Percentiles rank a stretch among this genome's conserved stretches.
Conservation (phyloP, 2,329 filamentous ascomycete genomes). For the Penicillium sp. region DNA sequence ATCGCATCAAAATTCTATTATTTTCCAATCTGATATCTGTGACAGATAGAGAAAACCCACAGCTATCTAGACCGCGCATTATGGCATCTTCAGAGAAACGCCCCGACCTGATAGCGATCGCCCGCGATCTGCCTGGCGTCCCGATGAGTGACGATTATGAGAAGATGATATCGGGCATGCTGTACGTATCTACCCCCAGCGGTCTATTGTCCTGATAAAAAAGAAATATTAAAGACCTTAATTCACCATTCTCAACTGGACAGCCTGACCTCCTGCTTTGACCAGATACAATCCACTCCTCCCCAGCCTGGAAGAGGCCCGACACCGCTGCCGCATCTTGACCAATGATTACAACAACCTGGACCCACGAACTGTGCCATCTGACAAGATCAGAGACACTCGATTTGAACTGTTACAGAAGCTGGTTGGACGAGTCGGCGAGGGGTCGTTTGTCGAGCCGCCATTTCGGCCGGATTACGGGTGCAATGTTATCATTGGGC, state of each 20-base stretch:
- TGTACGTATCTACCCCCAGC: slow-evolving; percentile 25
- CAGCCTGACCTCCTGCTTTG: background rate
- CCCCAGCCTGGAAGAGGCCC: slow-evolving; percentile 33
- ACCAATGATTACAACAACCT: slow-evolving; percentile 37
- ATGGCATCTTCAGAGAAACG: slow-evolving; percentile 34
- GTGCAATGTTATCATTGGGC: slow-evolving; percentile 37
- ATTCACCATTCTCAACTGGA: background rate
- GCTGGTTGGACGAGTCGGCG: slow-evolving; percentile 35
- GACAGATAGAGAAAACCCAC: background rate
- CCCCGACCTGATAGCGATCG: slow-evolving; percentile 37
- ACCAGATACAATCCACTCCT: slow-evolving; percentile 36
- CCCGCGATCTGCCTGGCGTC: slow-evolving; percentile 29
- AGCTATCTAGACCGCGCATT: background rate
- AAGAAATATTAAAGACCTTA: background rate
- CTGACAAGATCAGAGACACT: slow-evolving; percentile 31
- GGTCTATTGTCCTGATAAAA: background rate
- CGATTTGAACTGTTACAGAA: slow-evolving; percentile 34
- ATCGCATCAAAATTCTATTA: background rate
- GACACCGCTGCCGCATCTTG: slow-evolving; percentile 34
- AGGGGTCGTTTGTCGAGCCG: slow-evolving; percentile 38
- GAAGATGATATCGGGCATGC: slow-evolving; percentile 42
- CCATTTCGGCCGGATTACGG: slow-evolving; percentile 41
- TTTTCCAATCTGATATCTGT: background rate
- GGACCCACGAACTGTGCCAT: slow-evolving; percentile 31
- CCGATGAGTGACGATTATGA: slow-evolving; percentile 43